These are phyloP conservation scores for Penicillium frequentans DNA, from an alignment of 2,329 filamentous ascomycete species.

Conservation along the genomic window DNA sequence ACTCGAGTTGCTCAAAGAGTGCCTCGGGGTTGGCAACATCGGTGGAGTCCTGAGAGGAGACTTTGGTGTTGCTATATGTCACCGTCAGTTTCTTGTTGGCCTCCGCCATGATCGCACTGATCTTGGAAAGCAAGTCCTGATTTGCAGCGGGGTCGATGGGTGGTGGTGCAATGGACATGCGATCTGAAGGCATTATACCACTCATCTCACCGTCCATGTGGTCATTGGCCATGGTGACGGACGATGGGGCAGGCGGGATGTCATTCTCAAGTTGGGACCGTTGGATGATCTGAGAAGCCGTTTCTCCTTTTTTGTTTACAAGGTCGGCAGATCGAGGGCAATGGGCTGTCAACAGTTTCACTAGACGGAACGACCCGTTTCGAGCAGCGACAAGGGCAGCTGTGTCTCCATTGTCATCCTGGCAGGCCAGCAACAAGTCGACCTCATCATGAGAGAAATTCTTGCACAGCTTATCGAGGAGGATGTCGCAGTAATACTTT, in stretches of 20 bases:
- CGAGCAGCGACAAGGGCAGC: conserved; percentile 84
- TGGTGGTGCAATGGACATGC: conserved; percentile 28
- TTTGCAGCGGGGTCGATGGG: conserved; percentile 57
- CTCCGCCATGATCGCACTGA: conserved; percentile 67
- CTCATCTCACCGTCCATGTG: conserved; percentile 31
- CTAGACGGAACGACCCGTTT: conserved; percentile 77
- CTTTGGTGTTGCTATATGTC: conserved; percentile 61
- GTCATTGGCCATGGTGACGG: conserved; percentile 48
- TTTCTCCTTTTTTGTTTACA: conserved; percentile 75
- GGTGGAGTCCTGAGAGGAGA: conserved; percentile 55
- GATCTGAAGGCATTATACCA: conserved; percentile 29
- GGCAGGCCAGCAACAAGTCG: conserved; percentile 74
- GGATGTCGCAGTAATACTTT: conserved; percentile 88
- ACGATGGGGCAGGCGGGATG: conserved; percentile 69
- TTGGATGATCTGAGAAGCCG: conserved; percentile 81
- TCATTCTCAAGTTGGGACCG: conserved; percentile 63
- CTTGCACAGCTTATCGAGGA: conserved; percentile 83
- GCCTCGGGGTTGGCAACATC: conserved; percentile 44
- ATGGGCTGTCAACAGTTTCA: conserved; percentile 67
- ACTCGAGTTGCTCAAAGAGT: conserved; percentile 43
- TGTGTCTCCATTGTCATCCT: conserved; percentile 86
- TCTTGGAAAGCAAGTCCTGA: conserved; percentile 67
- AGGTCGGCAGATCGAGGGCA: conserved; percentile 78
- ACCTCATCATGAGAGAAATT: conserved; percentile 73
- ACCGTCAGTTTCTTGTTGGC: conserved; percentile 69